Percentiles rank a stretch among this genome's conserved stretches.
Evolutionary conservation across 73 alveolate genomes (phyloP).

Genomic region (Paramecium primaurelia): DNA sequence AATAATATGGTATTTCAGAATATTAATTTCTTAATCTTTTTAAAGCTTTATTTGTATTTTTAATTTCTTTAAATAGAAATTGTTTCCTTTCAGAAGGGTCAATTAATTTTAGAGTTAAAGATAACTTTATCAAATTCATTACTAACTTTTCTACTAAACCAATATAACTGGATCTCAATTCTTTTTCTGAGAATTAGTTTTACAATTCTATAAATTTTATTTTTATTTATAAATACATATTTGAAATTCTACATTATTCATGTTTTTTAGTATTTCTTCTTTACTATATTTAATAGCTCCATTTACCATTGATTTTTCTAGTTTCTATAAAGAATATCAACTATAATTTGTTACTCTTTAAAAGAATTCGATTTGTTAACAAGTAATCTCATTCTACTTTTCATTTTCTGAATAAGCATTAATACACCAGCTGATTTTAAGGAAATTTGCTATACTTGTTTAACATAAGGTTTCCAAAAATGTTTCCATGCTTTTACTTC

Average conservation of each 20-base stretch:
- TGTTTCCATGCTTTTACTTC: slow-evolving; percentile 31
- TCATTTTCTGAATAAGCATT: slow-evolving; percentile 28
- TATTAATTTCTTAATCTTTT: not conserved
- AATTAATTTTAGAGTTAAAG: not conserved
- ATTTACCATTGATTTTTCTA: slow-evolving; percentile 36
- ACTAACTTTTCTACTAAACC: not conserved
- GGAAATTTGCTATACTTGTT: not conserved
- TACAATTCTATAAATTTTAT: not conserved
- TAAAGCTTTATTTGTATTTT: not conserved
- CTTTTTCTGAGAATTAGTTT: slow-evolving; percentile 6
- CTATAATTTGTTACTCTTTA: not conserved
- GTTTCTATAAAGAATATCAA: not conserved
- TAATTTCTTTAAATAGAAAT: not conserved
- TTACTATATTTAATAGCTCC: slow-evolving; percentile 1
- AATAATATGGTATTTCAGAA: slow-evolving; percentile 33
- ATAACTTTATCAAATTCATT: slow-evolving; percentile 13
- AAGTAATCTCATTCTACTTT: not conserved
- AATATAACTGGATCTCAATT: not conserved
- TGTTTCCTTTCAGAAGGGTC: slow-evolving; percentile 3
- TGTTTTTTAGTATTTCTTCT: slow-evolving; percentile 17
- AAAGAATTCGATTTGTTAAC: not conserved
- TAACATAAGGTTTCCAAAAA: slow-evolving; percentile 27
- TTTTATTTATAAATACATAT: not conserved
- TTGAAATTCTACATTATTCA: slow-evolving; percentile 41
- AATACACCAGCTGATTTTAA: slow-evolving; percentile 31